Percentiles rank a stretch among this genome's conserved stretches.
Evolutionary conservation across 176 grass and related monocot genomes (phyloP).

Genomic region (Canna indica): DNA sequence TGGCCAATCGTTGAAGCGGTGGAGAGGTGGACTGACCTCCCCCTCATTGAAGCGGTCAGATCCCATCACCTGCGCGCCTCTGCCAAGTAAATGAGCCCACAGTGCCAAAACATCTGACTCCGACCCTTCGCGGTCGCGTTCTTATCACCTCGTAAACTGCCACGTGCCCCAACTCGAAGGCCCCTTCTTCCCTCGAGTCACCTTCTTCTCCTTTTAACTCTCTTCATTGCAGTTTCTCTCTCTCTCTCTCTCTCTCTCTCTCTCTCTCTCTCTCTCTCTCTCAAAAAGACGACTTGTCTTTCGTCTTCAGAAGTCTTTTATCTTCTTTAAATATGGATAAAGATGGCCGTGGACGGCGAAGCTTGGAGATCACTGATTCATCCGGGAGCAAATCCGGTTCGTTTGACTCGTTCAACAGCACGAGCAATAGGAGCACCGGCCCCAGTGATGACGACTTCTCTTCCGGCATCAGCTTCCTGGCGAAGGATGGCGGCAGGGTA

Average conservation of each 20-base stretch:
- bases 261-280: no score
- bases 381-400: background rate
- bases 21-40: background rate
- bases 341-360: background rate
- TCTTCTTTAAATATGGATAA: background rate
- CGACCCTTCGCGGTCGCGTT: background rate
- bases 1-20: slow-evolving; percentile 33
- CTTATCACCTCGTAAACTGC: background rate
- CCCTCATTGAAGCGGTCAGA: no score
- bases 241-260: background rate
- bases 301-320: no score
- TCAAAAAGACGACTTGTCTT: no score
- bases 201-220: background rate
- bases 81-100: background rate
- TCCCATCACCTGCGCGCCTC: no score
- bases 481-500: no score
- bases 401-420: slow-evolving; percentile 4
- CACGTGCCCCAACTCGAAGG: background rate
- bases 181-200: background rate
- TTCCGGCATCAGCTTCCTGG: no score
- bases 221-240: background rate
- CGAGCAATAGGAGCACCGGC: background rate
- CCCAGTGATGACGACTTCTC: background rate
- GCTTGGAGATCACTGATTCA: background rate
- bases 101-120: background rate